Conservation (phyloP, 495 filamentous ascomycete species). For the Penicillium soppii region DNA sequence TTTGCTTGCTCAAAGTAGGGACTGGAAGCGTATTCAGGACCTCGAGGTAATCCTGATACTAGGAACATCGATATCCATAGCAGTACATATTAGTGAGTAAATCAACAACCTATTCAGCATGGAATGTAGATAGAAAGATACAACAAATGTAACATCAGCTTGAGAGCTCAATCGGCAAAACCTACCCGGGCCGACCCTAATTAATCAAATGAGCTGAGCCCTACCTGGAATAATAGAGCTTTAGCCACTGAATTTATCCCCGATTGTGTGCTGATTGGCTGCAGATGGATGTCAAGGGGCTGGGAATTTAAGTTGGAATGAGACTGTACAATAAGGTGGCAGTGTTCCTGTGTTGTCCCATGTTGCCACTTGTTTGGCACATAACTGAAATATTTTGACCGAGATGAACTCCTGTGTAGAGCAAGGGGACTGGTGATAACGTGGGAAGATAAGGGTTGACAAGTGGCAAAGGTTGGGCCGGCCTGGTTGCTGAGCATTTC, state of each 20-base stretch:
- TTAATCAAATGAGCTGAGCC: not conserved
- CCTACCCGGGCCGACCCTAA: not conserved
- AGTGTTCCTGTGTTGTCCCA: not conserved
- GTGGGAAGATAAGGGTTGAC: too few species aligned
- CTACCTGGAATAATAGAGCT: not conserved
- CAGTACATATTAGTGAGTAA: not conserved
- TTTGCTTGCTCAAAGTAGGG: not conserved
- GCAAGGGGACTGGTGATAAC: not conserved
- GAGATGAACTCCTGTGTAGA: not conserved
- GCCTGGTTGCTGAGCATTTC: too few species aligned
- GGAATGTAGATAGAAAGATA: not conserved
- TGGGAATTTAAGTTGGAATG: constrained; percentile 3
- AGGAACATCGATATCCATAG: too few species aligned
- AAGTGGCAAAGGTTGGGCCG: too few species aligned
- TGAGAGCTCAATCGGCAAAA: not conserved
- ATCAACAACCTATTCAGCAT: not conserved
- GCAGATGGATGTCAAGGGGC: not conserved
- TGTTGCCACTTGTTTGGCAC: not conserved
- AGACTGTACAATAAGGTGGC: not conserved
- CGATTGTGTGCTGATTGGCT: not conserved
- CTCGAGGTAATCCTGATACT: not conserved
- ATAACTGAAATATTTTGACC: not conserved
- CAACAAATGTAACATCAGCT: not conserved
- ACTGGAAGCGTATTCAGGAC: not conserved
- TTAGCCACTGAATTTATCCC: not conserved